Conservation (phyloP, 495 filamentous ascomycete genomes). For the Neurospora sublineolata region DNA sequence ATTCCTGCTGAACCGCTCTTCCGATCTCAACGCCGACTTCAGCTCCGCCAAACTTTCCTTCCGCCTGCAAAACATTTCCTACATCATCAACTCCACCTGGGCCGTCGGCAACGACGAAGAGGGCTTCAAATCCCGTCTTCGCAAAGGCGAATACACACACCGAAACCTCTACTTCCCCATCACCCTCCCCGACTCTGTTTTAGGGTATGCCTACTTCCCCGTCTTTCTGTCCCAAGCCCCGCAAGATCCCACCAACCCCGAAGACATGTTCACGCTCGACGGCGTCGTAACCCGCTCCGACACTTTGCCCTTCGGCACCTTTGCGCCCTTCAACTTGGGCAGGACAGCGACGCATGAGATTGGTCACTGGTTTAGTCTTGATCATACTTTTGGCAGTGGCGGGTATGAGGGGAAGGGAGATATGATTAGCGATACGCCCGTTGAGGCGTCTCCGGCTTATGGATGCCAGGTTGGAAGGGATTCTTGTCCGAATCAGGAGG, state of each 20-base stretch:
- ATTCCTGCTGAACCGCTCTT: too few species aligned
- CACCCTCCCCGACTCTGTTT: not conserved
- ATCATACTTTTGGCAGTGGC: slow-evolving; percentile 41
- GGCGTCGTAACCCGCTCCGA: not conserved
- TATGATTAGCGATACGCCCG: not conserved
- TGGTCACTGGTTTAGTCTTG: slow-evolving; percentile 43
- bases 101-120: not conserved
- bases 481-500: not conserved
- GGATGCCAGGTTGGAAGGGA: not conserved
- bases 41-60: not conserved
- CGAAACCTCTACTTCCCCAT: slow-evolving; percentile 1
- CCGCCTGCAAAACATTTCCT: not conserved
- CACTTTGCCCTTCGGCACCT: slow-evolving; percentile 14
- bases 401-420: not conserved
- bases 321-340: slow-evolving; percentile 21
- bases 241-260: not conserved
- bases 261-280: not conserved
- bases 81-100: not conserved
- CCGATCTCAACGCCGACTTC: slow-evolving; percentile 3
- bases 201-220: slow-evolving; percentile 29
- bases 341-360: slow-evolving; percentile 43
- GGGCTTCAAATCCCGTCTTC: not conserved
- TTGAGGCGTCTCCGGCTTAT: not conserved
- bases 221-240: not conserved
- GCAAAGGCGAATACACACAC: not conserved